Evolutionary conservation across 202 grass and related monocot genomes (phyloP), one percentile per base, ranked within the genome.

Genomic region (Brachypodium distachyon): DNA sequence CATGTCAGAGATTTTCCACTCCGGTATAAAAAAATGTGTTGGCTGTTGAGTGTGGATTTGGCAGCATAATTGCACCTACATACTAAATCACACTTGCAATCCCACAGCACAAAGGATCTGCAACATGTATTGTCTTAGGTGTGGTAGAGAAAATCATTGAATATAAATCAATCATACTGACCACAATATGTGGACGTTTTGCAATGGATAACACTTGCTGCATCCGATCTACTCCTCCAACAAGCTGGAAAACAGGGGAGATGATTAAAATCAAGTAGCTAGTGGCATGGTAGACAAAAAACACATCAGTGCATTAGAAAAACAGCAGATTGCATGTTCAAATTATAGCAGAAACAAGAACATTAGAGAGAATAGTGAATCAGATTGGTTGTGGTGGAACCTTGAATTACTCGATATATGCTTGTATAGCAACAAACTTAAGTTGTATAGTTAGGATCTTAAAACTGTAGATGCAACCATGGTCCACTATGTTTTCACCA

Each of bases 141-240:
- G 10, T 16, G 26, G 31, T 48, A 31, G 26, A 26, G 26, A 6
- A 36, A n/a, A n/a, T 32, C 26, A 21, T 18, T 26, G 51, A 19
- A 47, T 9, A 8, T 61, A 25, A 61, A 17, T 18, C 8, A 29
- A 63, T 16, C 38, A 59, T 44, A 83, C 86, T 86, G 79, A 97
- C 94, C 71, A 93, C 75, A 62, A 97, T 87, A 93, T 97, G 94
- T 22, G 91, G 91, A 36, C 82, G 88, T 72, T 87, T 93, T 58
- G 49, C 94, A 74, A 97, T 43, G 77, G 91, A 84, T 73, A 89
- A 67, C 16, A 83, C 84, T 90, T 97, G 94, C 34, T 87, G 91
- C 61, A 89, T 83, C 72, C 92, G 86, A 62, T 97, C 94, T 7
- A 97, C 84, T 61, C 94, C 94, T 37, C 94, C 94, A 57, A 94